Evolutionary conservation across 345 rosid genomes (phyloP).

Genomic region (Viola odorata): DNA sequence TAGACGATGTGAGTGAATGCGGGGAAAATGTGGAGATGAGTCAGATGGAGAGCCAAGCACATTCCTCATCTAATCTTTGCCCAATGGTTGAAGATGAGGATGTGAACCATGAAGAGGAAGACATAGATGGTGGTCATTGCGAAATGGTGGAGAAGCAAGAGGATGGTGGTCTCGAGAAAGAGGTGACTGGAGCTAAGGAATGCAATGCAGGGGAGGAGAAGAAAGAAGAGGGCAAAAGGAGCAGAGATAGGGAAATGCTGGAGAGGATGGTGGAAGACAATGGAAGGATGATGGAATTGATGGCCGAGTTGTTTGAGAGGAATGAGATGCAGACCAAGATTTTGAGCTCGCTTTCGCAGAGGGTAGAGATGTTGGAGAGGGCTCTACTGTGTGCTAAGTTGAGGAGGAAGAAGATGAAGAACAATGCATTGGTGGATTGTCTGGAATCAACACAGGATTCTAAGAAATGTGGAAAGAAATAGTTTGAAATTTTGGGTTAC

Average conservation of each 20-base stretch:
- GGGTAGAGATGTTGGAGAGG: conserved; percentile 56
- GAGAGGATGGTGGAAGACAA: conserved; percentile 56
- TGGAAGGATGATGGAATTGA: conserved; percentile 47
- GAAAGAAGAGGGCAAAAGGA: conserved; percentile 13
- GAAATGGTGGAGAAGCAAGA: background rate
- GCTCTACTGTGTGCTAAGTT: conserved; percentile 40
- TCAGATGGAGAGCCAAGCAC: conserved; percentile 10
- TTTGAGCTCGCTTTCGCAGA: conserved; percentile 34
- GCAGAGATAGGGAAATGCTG: conserved; percentile 27
- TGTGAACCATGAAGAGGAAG: conserved; percentile 4
- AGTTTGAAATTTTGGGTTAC: background rate
- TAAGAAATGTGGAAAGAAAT: background rate
- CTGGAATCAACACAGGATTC: background rate
- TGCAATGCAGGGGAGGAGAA: background rate
- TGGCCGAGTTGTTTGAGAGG: conserved; percentile 42
- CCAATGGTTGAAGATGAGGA: conserved; percentile 1
- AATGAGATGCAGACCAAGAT: conserved; percentile 43
- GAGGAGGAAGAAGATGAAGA: conserved; percentile 37
- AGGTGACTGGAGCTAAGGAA: background rate
- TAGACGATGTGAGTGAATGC: background rate
- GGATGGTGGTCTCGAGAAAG: background rate
- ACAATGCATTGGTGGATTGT: conserved; percentile 12
- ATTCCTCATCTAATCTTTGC: conserved; percentile 18
- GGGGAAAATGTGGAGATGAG: background rate
- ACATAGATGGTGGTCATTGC: background rate